Evolutionary conservation across 352 stramenopile species (phyloP).

Genomic region (Phytophthora megakarya): DNA sequence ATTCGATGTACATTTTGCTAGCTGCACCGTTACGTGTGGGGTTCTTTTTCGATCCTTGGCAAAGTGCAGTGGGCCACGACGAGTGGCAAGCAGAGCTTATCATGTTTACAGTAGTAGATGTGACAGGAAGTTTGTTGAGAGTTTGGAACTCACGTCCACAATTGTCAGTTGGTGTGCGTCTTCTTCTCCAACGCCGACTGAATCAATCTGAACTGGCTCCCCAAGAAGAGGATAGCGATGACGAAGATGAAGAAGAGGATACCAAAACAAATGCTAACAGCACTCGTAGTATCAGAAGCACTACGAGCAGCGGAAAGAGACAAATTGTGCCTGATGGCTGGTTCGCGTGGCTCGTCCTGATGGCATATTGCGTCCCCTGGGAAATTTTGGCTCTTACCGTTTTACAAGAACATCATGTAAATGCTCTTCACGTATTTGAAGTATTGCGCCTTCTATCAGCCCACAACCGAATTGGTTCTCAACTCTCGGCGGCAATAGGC

Average conservation of each 20-base stretch:
- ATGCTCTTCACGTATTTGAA: constrained; percentile 53
- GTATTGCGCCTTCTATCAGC: constrained; percentile 29
- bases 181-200: constrained; percentile 13
- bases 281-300: constrained; percentile 17
- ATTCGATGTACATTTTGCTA: constrained; percentile 47
- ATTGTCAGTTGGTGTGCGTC: constrained; percentile 10
- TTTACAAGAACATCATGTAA: constrained; percentile 36
- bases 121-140: constrained; percentile 34
- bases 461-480: constrained; percentile 9
- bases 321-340: constrained; percentile 4
- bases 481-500: constrained; percentile 23
- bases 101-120: constrained; percentile 37
- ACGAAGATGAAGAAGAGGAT: constrained; percentile 4
- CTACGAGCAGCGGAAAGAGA: constrained; percentile 13
- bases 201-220: constrained; percentile 20
- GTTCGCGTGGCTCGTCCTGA: constrained; percentile 17
- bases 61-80: constrained; percentile 2
- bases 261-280: constrained; percentile 5
- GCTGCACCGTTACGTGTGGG: constrained; percentile 44
- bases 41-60: constrained; percentile 51
- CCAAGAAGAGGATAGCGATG: neutral
- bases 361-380: constrained; percentile 47
- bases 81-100: constrained; percentile 35
- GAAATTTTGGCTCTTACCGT: constrained; percentile 36
- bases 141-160: constrained; percentile 31